Evolutionary conservation across 1,284 basidiomycete species (phyloP), one percentile per base, ranked within the genome.

Genomic region (Pyrrhoderma noxium): DNA sequence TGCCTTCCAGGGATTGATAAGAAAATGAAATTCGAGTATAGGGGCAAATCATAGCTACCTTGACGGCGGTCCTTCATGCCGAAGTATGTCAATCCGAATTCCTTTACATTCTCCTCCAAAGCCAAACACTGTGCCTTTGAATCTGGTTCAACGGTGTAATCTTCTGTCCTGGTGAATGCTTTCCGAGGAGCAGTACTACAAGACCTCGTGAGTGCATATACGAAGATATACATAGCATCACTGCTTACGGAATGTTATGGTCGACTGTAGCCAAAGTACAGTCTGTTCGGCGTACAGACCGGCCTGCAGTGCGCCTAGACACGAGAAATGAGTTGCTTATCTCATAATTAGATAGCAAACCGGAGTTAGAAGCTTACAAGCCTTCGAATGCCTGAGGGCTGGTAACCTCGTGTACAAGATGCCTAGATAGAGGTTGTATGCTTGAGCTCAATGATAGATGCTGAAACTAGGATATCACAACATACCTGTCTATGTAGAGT

Each of bases 331-430:
- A 21, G 31, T 27, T 27, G 8, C 19, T 49, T 40, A 40, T 40
- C 38, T 40, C 38, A 8, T 5, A 40, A 40, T 40, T 22, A 22
- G 2, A 22, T 35, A 35, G 8, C 19, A 37, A 35, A 43, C 34
- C 45, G 49, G 35, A 13, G 36, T 53, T 37, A 41, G 4, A 40
- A 9, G 76, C 85, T 64, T 60, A 85, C 80, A 97, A 73, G 64
- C 93, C 93, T 68, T 96, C 93, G 61, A 97, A 97, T 0, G 93
- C 93, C 67, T 97, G 94, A 34, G 93, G 93, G 57, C 89, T 93
- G 16, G 94, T 96, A 48, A 97, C 93, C 75, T 96, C 93, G 62
- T 96, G 93, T 14, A 94, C 88, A 50, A 97, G 80, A 67, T 97
- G 93, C 51, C 93, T 93, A 57, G 31, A 27, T 37, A 44, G 25